Evolutionary conservation across 1,139 yeast genomes (phyloP).

Genomic region (Geotrichum europaeum): DNA sequence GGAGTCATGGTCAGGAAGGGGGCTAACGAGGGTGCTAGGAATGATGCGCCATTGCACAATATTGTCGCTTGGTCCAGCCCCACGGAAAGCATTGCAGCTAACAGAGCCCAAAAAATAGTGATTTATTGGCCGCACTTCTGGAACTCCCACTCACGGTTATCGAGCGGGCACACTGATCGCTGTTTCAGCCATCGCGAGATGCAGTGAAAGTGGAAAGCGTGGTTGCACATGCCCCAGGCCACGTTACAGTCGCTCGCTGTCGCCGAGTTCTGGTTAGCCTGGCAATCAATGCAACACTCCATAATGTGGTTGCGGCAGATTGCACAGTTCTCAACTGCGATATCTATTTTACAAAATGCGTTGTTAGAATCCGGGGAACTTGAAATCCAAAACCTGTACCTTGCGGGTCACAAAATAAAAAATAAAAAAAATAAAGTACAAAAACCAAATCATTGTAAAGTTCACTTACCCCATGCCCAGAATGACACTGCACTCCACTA

Average conservation of each 20-base stretch:
- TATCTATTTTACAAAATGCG: constrained; percentile 38
- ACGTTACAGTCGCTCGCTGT: constrained; percentile 83
- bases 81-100: neutral
- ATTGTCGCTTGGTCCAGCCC: no score
- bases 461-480: constrained; percentile 90
- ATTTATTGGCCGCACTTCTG: constrained; percentile 65
- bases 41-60: no score
- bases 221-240: constrained; percentile 97
- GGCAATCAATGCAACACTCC: constrained; percentile 99
- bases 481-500: constrained; percentile 97
- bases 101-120: neutral
- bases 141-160: constrained; percentile 77
- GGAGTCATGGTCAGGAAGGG: neutral
- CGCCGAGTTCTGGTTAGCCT: constrained; percentile 63
- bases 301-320: constrained; percentile 96
- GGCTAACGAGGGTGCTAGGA: neutral
- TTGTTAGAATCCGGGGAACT: constrained; percentile 12
- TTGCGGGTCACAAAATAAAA: neutral
- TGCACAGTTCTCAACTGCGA: constrained; percentile 94
- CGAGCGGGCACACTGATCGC: constrained; percentile 97
- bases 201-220: constrained; percentile 92
- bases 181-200: constrained; percentile 94
- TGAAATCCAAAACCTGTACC: constrained; percentile 30
- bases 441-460: neutral
- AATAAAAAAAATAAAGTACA: neutral